Conservation (phyloP, 176 grass and related monocot species). For the Dendrocalamus sinicus region DNA sequence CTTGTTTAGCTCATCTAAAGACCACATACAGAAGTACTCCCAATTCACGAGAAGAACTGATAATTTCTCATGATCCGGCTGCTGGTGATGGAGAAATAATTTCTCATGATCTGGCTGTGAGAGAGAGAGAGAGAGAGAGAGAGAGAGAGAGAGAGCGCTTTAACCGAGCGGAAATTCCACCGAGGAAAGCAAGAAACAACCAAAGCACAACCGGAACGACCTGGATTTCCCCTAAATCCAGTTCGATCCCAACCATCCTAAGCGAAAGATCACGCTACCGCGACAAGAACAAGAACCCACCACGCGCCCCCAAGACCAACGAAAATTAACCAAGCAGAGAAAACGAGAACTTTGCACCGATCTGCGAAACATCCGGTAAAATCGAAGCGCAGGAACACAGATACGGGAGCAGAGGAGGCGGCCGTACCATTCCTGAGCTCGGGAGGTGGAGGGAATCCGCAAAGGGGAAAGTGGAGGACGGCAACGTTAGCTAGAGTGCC, state of each 20-base stretch:
- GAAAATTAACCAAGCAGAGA: background rate
- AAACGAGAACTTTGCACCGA: background rate
- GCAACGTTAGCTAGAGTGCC: background rate
- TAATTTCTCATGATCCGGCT: background rate
- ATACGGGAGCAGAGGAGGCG: background rate
- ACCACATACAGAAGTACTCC: background rate
- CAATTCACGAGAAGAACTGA: background rate
- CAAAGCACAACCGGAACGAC: background rate
- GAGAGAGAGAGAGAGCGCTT: background rate
- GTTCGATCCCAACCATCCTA: constrained; percentile 34
- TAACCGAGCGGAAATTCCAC: background rate
- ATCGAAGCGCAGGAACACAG: background rate
- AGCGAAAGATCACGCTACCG: background rate
- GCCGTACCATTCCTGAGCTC: constrained; percentile 49
- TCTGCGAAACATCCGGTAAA: background rate
- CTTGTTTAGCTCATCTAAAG: background rate
- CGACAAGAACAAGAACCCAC: background rate
- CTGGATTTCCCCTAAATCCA: background rate
- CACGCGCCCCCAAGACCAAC: background rate
- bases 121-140: background rate
- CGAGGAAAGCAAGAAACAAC: background rate
- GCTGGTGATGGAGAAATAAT: background rate
- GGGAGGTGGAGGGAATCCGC: constrained; percentile 29
- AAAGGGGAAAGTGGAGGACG: background rate
- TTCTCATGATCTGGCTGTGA: background rate